Evolutionary conservation across 306 rosid genomes (phyloP).

Genomic region (Sicyos edulis): DNA sequence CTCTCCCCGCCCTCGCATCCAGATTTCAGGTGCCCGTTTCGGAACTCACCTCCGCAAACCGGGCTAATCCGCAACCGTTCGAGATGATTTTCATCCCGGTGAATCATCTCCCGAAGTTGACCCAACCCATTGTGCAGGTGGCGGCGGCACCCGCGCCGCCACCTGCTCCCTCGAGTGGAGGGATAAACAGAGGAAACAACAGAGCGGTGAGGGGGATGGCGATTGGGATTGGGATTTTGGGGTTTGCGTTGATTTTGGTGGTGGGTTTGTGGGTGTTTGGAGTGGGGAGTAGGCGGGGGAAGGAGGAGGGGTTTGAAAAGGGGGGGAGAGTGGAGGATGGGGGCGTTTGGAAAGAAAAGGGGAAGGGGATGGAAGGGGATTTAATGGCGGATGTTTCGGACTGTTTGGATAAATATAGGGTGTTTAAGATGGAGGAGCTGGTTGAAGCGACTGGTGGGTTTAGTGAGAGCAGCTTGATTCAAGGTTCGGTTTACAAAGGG

Average conservation of each 20-base stretch:
- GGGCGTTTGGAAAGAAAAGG: conserved; percentile 24
- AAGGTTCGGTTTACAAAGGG: conserved; percentile 79
- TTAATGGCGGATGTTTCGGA: conserved; percentile 84
- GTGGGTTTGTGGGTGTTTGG: conserved; percentile 43
- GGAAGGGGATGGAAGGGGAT: conserved; percentile 41
- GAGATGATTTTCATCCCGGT: conserved; percentile 70
- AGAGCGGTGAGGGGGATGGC: conserved; percentile 57
- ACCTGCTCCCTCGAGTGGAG: too few relatives aligned
- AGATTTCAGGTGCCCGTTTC: conserved; percentile 30
- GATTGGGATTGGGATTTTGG: conserved; percentile 60
- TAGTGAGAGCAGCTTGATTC: conserved; percentile 49
- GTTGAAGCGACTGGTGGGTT: conserved; percentile 65
- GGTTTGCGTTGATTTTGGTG: conserved; percentile 48
- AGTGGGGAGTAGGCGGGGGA: conserved; percentile 34
- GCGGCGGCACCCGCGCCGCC: background rate
- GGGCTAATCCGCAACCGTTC: conserved; percentile 22
- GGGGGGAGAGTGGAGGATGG: conserved; percentile 14
- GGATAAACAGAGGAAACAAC: conserved; percentile 13
- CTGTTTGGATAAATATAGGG: conserved; percentile 83
- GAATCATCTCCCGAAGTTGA: conserved; percentile 39
- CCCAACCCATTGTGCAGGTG: conserved; percentile 40
- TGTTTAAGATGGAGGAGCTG: conserved; percentile 61
- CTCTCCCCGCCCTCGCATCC: conserved; percentile 44
- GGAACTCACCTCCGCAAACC: conserved; percentile 38
- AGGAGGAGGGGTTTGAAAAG: conserved; percentile 27